Evolutionary conservation across 164 flowering plant genomes (phyloP).

Genomic region (Vitis rotundifolia): DNA sequence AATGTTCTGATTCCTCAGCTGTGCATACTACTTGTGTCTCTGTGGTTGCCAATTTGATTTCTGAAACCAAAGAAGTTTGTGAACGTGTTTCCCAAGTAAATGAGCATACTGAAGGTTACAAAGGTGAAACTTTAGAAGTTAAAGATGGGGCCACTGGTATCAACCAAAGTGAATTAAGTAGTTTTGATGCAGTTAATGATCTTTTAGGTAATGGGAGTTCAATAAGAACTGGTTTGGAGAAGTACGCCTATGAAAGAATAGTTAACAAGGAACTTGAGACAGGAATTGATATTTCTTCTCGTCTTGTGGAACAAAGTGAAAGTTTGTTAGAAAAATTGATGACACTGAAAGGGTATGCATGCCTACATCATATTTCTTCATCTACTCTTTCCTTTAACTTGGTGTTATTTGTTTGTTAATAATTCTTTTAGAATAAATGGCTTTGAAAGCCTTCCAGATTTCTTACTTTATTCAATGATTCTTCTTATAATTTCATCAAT

Average conservation of each 20-base stretch:
- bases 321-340: slow-evolving; percentile 59
- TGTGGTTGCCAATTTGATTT: slow-evolving; percentile 11
- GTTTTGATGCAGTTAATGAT: slow-evolving; percentile 9
- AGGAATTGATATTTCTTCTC: slow-evolving; percentile 31
- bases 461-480: slow-evolving; percentile 1
- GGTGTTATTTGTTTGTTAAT: neutral
- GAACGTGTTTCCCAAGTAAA: slow-evolving; percentile 18
- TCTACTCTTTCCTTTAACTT: neutral
- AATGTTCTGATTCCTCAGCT: slow-evolving; percentile 12
- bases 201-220: slow-evolving; percentile 7
- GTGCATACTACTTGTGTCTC: slow-evolving; percentile 13
- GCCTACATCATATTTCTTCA: slow-evolving; percentile 1
- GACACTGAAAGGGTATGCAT: slow-evolving; percentile 53
- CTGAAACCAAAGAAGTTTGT: slow-evolving; percentile 10
- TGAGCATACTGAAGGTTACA: slow-evolving; percentile 18
- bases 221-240: slow-evolving; percentile 12
- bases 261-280: slow-evolving; percentile 19
- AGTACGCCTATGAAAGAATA: slow-evolving; percentile 3
- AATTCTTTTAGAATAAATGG: too few species aligned
- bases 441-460: neutral
- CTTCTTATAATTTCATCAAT: neutral
- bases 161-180: slow-evolving; percentile 15
- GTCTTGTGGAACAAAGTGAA: slow-evolving; percentile 50
- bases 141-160: slow-evolving; percentile 9
- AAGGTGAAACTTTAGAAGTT: slow-evolving; percentile 16